These are phyloP conservation scores for Kodamaea sp. DNA, from an alignment of 1,139 yeast genomes.

Conservation along the genomic window DNA sequence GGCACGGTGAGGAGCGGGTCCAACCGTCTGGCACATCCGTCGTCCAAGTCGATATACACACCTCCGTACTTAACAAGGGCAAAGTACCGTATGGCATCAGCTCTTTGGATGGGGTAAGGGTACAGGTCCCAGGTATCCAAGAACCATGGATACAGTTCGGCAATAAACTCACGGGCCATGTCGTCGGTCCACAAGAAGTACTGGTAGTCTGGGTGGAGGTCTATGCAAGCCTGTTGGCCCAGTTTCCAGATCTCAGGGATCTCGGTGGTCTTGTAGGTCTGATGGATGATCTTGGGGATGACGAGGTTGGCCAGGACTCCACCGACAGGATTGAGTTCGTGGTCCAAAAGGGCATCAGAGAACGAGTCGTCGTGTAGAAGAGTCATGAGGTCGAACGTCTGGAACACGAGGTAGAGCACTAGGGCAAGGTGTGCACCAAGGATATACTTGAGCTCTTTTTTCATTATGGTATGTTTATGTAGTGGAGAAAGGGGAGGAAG, in stretches of 20 bases:
- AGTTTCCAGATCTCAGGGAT: slow-evolving; percentile 81
- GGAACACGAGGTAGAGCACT: slow-evolving; percentile 57
- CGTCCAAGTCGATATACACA: slow-evolving; percentile 85
- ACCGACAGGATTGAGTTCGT: slow-evolving; percentile 55
- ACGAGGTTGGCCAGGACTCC: slow-evolving; percentile 46
- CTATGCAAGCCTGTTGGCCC: slow-evolving; percentile 75
- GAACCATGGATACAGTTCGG: slow-evolving; percentile 84
- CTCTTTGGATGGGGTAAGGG: slow-evolving; percentile 81
- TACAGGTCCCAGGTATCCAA: slow-evolving; percentile 75
- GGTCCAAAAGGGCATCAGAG: slow-evolving; percentile 59
- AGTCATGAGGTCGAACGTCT: slow-evolving; percentile 73
- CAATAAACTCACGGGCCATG: slow-evolving; percentile 75
- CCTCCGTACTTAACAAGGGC: slow-evolving; percentile 86
- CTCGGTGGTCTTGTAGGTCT: slow-evolving; percentile 77
- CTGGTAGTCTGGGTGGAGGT: slow-evolving; percentile 82
- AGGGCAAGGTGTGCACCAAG: slow-evolving; percentile 58
- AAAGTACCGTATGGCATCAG: slow-evolving; percentile 91
- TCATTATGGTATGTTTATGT: slow-evolving; percentile 39
- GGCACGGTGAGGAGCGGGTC: slow-evolving; percentile 82
- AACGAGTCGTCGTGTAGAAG: slow-evolving; percentile 72
- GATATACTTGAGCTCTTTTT: slow-evolving; percentile 61
- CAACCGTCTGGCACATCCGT: slow-evolving; percentile 74
- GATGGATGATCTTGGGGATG: slow-evolving; percentile 91
- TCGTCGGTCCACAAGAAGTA: slow-evolving; percentile 91
- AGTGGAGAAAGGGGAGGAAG: background rate